Percentiles rank a stretch among this genome's conserved stretches.
Conservation (phyloP, 495 filamentous ascomycete genomes). For the Penicillium samsonianum region DNA sequence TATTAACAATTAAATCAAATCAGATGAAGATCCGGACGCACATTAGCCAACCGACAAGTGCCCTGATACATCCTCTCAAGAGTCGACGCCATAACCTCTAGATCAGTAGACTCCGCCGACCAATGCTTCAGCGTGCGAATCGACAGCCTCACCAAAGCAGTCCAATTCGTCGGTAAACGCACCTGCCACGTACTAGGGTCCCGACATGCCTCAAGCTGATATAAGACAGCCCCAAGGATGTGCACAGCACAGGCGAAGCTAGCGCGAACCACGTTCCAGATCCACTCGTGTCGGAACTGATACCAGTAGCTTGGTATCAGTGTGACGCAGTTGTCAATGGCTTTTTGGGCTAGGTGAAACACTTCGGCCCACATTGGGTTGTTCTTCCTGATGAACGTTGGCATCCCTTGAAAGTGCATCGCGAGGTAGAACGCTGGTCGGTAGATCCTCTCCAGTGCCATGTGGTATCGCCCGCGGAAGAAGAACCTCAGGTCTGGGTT, state of each 20-base stretch:
- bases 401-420: conserved; percentile 24
- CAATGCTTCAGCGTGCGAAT: conserved; percentile 26
- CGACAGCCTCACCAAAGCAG: conserved; percentile 23
- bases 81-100: conserved; percentile 27
- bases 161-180: conserved; percentile 22
- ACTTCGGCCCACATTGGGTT: conserved; percentile 14
- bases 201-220: conserved; percentile 12
- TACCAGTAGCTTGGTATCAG: conserved; percentile 30
- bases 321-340: conserved; percentile 25
- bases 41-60: conserved; percentile 27
- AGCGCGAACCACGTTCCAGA: conserved; percentile 25
- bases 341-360: conserved; percentile 23
- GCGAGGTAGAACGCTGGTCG: conserved; percentile 33
- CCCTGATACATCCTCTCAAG: conserved; percentile 32
- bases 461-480: conserved; percentile 19
- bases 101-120: conserved; percentile 25
- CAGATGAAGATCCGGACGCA: conserved; percentile 13
- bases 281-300: conserved; percentile 31
- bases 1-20: conserved; percentile 4
- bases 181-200: conserved; percentile 17
- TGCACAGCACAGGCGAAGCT: conserved; percentile 26
- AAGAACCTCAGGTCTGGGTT: conserved; percentile 26
- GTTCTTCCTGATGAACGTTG: conserved; percentile 19
- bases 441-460: conserved; percentile 28
- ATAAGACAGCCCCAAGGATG: conserved; percentile 24